These are phyloP conservation scores for Thermochaetoides thermophila DNA, from an alignment of 495 filamentous ascomycete species.

Conservation along the genomic window DNA sequence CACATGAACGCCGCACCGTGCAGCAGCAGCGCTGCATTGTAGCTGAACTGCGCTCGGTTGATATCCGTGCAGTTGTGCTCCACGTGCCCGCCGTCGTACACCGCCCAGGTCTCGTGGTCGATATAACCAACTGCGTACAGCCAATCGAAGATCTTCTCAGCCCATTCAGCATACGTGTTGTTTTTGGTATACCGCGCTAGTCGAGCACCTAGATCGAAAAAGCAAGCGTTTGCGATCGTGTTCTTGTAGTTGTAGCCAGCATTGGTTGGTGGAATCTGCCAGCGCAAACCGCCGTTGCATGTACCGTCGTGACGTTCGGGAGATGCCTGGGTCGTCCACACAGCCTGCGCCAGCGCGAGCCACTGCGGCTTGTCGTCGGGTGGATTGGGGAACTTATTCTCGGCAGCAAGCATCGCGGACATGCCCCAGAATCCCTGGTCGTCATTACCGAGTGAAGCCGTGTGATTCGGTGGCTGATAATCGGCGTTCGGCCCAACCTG, in stretches of 20 bases:
- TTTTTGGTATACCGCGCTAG: constrained; percentile 66
- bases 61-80: constrained; percentile 44
- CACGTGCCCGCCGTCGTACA: constrained; percentile 60
- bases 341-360: constrained; percentile 59
- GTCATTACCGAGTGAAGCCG: constrained; percentile 61
- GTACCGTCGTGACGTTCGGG: constrained; percentile 43
- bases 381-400: constrained; percentile 54
- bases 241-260: constrained; percentile 80
- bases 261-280: constrained; percentile 66
- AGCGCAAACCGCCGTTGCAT: constrained; percentile 58
- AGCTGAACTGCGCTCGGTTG: constrained; percentile 52
- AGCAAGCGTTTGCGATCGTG: constrained; percentile 45
- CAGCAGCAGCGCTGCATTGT: constrained; percentile 61
- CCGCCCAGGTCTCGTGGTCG: constrained; percentile 34
- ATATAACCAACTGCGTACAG: constrained; percentile 46
- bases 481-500: constrained; percentile 44
- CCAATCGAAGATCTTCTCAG: constrained; percentile 65
- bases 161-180: constrained; percentile 63
- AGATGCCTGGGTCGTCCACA: constrained; percentile 54
- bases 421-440: constrained; percentile 78
- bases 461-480: constrained; percentile 57
- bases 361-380: constrained; percentile 47
- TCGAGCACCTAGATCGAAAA: constrained; percentile 70
- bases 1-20: constrained; percentile 67
- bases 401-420: constrained; percentile 60